A percentile compares a stretch with the other conserved stretches of the same genome.
Conservation (phyloP, 768 basidiomycete genomes). For the Hericium erinaceus region DNA sequence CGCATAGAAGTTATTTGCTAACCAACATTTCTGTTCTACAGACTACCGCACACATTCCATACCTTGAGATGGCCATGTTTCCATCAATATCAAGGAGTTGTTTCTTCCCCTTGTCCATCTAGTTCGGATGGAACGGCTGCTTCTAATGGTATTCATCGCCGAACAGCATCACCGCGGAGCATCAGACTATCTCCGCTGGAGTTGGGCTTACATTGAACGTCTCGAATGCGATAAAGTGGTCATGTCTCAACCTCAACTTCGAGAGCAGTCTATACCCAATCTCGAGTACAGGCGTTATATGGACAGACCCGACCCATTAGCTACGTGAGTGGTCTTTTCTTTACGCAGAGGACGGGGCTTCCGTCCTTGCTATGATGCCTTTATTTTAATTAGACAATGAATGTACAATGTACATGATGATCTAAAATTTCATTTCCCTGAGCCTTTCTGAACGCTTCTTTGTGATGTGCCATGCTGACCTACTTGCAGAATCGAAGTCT, state of each 20-base stretch:
- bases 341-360: too few relatives aligned
- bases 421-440: not conserved
- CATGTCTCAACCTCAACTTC: conserved; percentile 72
- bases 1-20: too few relatives aligned
- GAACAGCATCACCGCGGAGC: conserved; percentile 76
- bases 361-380: too few relatives aligned
- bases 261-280: conserved; percentile 83
- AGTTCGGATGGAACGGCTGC: conserved; percentile 13
- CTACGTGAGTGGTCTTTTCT: conserved; percentile 52
- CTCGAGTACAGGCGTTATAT: conserved; percentile 94
- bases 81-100: not conserved
- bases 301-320: conserved; percentile 85
- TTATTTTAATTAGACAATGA: too few relatives aligned
- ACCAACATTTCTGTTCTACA: too few relatives aligned
- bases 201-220: conserved; percentile 80
- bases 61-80: too few relatives aligned
- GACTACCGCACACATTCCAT: too few relatives aligned
- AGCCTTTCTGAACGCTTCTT: too few relatives aligned
- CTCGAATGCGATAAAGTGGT: conserved; percentile 74
- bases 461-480: too few relatives aligned
- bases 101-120: not conserved
- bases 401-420: too few relatives aligned
- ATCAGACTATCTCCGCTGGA: conserved; percentile 62
- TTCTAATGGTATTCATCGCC: conserved; percentile 52
- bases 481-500: conserved; percentile 73